Base-by-base conservation (phyloP, 2,329 filamentous ascomycete genomes). In the Cylindrodendrum hubeiense region DNA sequence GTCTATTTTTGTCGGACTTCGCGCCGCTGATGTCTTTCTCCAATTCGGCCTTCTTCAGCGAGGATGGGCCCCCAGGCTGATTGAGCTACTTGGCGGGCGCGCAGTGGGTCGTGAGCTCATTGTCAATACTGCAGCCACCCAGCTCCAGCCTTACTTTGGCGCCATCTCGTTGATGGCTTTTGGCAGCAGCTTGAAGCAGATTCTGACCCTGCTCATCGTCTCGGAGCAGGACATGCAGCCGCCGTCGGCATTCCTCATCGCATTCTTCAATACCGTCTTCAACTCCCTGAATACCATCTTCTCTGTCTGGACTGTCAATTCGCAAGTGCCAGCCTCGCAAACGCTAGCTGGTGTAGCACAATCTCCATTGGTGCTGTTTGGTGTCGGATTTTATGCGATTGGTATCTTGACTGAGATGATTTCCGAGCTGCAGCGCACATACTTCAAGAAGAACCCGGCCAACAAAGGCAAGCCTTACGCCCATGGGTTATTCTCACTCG, bases 221-320 rank as follows among this genome's bases (percentile, higher is more conserved):
- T 83, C 81, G 19, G 77, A 82, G 50, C 86, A 90, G 68, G 80
- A 84, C 13, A 85, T 90, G 77, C 79, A 79, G 1, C 77, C 82
- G 0, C 22, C 49, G 0, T 75, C 77, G 3, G 86, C 87, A 0
- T 44, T 82, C 0, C 62, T 76, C 3, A 80, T 91, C 15, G 78
- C 79, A 15, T 54, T 75, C 2, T 88, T 86, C 80, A 91, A 91
- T 75, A 82, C 82, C 0, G 37, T 86, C 10, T 74, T 84, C 73
- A 90, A 90, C 79, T 80, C 80, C n/a, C 15, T 84, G 30, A 89
- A 86, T 75, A 82, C 83, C 0, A 81, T 91, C 15, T 78, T 89
- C 17, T 85, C 89, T 68, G 76, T 87, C 33, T 81, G 82, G 43
- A 73, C 81, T 3, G 77, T 82, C 17, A 87, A 85, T 9, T 72